A percentile compares a stretch with the other conserved stretches of the same genome.
Evolutionary conservation across 2,329 filamentous ascomycete species (phyloP).

Genomic region (Colletotrichum tropicale): DNA sequence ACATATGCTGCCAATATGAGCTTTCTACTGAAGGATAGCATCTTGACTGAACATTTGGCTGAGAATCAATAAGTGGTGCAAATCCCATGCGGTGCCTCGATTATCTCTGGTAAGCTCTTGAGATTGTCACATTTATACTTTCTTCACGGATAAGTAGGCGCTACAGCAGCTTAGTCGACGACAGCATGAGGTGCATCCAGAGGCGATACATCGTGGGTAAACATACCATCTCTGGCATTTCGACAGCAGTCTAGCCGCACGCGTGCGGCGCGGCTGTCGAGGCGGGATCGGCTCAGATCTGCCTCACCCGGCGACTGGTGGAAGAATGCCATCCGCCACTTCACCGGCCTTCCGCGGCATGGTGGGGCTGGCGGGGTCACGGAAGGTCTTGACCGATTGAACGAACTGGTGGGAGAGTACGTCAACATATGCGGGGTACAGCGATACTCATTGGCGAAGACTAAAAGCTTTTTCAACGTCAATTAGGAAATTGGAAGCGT

Average conservation of each 20-base stretch:
- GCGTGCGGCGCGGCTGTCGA: neutral
- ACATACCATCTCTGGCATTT: neutral
- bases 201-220: neutral
- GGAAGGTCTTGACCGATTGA: neutral
- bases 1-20: neutral
- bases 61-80: fast-evolving
- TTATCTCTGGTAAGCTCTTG: neutral
- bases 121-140: neutral
- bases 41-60: neutral
- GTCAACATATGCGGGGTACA: neutral
- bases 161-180: neutral
- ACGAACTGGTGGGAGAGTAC: neutral
- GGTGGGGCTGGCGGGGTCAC: neutral
- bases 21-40: neutral
- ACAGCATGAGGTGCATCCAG: neutral
- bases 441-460: neutral
- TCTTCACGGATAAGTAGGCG: neutral
- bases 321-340: neutral
- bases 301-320: neutral
- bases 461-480: neutral
- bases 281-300: neutral
- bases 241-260: neutral
- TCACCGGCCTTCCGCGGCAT: neutral
- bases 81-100: neutral
- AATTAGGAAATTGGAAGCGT: neutral